Evolutionary conservation across 2,329 filamentous ascomycete species (phyloP).

Genomic region (Claviceps sp.): DNA sequence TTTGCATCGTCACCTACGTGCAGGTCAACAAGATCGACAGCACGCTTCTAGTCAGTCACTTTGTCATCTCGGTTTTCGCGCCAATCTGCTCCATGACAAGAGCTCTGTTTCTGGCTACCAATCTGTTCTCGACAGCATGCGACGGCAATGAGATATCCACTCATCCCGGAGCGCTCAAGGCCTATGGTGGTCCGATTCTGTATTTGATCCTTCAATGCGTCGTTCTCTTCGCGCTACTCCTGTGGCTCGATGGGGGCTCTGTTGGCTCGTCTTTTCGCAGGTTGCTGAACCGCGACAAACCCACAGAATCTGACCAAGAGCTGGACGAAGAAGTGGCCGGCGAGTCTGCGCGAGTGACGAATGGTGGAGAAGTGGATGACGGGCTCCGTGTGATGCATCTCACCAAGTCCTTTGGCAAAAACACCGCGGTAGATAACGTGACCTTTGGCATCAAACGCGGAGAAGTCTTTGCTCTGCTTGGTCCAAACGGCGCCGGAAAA

Average conservation of each 20-base stretch:
- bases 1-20: conserved; percentile 61
- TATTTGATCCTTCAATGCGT: conserved; percentile 67
- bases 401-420: conserved; percentile 64
- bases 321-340: conserved; percentile 48
- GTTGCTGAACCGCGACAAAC: conserved; percentile 22
- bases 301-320: conserved; percentile 16
- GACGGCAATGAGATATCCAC: conserved; percentile 46
- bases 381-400: conserved; percentile 69
- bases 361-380: conserved; percentile 28
- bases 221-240: conserved; percentile 55
- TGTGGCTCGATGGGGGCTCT: conserved; percentile 71
- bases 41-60: conserved; percentile 58
- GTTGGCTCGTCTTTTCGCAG: conserved; percentile 38
- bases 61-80: conserved; percentile 57
- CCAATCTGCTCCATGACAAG: conserved; percentile 66
- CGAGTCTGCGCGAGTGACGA: conserved; percentile 50
- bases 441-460: conserved; percentile 69
- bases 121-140: conserved; percentile 74
- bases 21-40: conserved; percentile 55
- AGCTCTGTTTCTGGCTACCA: conserved; percentile 63
- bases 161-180: conserved; percentile 56
- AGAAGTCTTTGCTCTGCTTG: conserved; percentile 79
- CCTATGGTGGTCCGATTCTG: conserved; percentile 74
- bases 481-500: conserved; percentile 86
- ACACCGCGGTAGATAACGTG: conserved; percentile 75